A percentile compares a stretch with the other conserved stretches of the same genome.
phyloP scores from a whole-genome alignment of 768 basidiomycete genomes.

The Lactarius pseudohatsudake region DNA sequence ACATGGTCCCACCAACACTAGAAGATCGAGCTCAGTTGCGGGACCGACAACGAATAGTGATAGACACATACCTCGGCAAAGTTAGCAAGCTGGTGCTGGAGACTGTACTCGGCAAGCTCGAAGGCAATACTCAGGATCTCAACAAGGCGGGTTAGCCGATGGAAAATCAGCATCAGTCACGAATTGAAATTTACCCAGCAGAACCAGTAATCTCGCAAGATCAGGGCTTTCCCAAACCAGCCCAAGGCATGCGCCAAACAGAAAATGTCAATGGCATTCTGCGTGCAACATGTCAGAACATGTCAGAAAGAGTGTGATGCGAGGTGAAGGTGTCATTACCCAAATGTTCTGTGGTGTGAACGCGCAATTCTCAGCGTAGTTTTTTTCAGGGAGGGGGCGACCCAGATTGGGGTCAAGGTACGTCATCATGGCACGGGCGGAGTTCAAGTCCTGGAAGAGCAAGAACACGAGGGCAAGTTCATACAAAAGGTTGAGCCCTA shows the following conservation, averaged over 20 bases:
- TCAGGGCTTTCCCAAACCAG: constrained; percentile 91
- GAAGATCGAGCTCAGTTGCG: constrained; percentile 29
- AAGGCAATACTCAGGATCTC: constrained; percentile 87
- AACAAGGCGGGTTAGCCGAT: constrained; percentile 24
- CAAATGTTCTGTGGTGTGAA: constrained; percentile 62
- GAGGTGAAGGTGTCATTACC: constrained; percentile 44
- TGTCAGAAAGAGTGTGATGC: constrained; percentile 6
- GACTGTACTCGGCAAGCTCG: constrained; percentile 84
- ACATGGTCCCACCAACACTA: constrained; percentile 96
- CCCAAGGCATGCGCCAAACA: constrained; percentile 82
- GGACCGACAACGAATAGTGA: constrained; percentile 20
- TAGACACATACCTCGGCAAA: constrained; percentile 70
- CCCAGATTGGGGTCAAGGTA: constrained; percentile 73
- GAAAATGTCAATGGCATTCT: constrained; percentile 85
- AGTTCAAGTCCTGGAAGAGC: constrained; percentile 79
- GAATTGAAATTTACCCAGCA: constrained; percentile 65
- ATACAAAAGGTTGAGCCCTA: constrained; percentile 82
- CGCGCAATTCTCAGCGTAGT: constrained; percentile 79
- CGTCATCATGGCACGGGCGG: constrained; percentile 76
- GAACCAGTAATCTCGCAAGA: constrained; percentile 90
- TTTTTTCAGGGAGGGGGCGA: constrained; percentile 76
- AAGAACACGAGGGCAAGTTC: constrained; percentile 81
- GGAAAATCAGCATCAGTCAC: constrained; percentile 2
- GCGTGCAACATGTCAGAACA: constrained; percentile 9
- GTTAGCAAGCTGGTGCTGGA: constrained; percentile 86